Evolutionary conservation across 352 stramenopile genomes (phyloP), one percentile per base, ranked within the genome.

Genomic region (Globisporangium emineosum): DNA sequence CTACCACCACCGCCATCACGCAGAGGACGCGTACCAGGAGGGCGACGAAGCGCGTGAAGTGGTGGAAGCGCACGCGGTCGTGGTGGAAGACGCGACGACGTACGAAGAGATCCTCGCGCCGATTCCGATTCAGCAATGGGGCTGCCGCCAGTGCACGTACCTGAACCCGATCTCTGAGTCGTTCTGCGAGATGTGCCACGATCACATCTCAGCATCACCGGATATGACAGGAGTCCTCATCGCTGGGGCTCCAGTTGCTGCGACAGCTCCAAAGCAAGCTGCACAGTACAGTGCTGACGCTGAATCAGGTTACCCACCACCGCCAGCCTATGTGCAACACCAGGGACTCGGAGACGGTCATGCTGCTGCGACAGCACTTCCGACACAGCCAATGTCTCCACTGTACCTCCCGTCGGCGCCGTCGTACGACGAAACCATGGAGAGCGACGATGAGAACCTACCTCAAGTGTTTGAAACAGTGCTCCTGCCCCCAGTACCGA

Each of bases 121-220:
- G 15, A 53, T 52, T 9, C 33, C 23, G 15, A 47, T 47, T 23
- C 23, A n/a, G 29, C 52, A 59, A 29, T 55, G 40, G 47, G 15
- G 3, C 43, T 40, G 58, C 57, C n/a, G 69, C 52, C n/a, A 85
- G 60, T 88, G 81, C 64, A 88, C 81, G 6, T 90, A 71, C 57
- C 37, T 77, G 13, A 90, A 90, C 54, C 33, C 73, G n/a, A 74
- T 86, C 55, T 74, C 67, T 29, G 71, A 75, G n/a, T 75, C 79
- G 2, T 90, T 88, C 66, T 90, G 81, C 15, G 77, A 83, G 27
- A 77, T 90, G 66, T 90, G 81, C 43, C 63, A 73, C 17, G 76
- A 73, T 17, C 81, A 88, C 57, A 79, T 85, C 19, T 90, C 75
- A 2, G 15, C 45, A 4, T 55, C 61, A 9, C n/a, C 52, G 2